These are phyloP conservation scores for Jaapia argillacea DNA, from an alignment of 768 basidiomycete species.

Conservation along the genomic window DNA sequence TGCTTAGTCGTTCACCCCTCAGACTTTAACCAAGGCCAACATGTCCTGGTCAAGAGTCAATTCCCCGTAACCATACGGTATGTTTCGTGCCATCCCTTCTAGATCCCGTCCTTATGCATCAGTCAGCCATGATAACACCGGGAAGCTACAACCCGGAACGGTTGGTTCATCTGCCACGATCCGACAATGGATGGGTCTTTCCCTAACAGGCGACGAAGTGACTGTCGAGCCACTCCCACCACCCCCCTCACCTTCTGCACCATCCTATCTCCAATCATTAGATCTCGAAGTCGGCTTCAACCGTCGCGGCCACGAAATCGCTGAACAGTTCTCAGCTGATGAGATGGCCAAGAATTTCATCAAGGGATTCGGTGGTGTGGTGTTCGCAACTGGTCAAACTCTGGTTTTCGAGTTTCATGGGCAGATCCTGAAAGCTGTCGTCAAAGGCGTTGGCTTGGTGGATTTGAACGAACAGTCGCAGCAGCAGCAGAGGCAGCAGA, in stretches of 20 bases:
- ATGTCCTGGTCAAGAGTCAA: slow-evolving; percentile 64
- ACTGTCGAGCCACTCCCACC: slow-evolving; percentile 49
- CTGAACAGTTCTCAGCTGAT: slow-evolving; percentile 77
- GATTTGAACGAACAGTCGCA: slow-evolving; percentile 63
- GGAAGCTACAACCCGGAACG: slow-evolving; percentile 52
- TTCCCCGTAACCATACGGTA: slow-evolving; percentile 72
- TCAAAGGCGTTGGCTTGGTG: slow-evolving; percentile 49
- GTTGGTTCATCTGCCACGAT: slow-evolving; percentile 75
- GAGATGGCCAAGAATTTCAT: slow-evolving; percentile 73
- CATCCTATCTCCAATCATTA: slow-evolving; percentile 62
- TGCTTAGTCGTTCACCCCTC: slow-evolving; percentile 69
- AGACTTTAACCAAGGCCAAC: slow-evolving; percentile 66
- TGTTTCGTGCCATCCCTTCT: slow-evolving; percentile 13
- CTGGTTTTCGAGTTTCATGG: slow-evolving; percentile 87
- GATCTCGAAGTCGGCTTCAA: slow-evolving; percentile 73
- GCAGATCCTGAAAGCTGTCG: slow-evolving; percentile 62
- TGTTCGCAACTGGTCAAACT: slow-evolving; percentile 60
- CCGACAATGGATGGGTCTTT: slow-evolving; percentile 86
- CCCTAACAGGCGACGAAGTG: slow-evolving; percentile 65
- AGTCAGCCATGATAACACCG: slow-evolving; percentile 78
- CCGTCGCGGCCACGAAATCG: slow-evolving; percentile 39
- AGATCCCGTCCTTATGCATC: neutral
- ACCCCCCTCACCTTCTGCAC: slow-evolving; percentile 35
- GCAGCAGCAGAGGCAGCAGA: slow-evolving; percentile 38
- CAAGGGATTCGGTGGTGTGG: slow-evolving; percentile 60